Evolutionary conservation across 2,329 filamentous ascomycete genomes (phyloP).

Genomic region (Arthroderma uncinatum): DNA sequence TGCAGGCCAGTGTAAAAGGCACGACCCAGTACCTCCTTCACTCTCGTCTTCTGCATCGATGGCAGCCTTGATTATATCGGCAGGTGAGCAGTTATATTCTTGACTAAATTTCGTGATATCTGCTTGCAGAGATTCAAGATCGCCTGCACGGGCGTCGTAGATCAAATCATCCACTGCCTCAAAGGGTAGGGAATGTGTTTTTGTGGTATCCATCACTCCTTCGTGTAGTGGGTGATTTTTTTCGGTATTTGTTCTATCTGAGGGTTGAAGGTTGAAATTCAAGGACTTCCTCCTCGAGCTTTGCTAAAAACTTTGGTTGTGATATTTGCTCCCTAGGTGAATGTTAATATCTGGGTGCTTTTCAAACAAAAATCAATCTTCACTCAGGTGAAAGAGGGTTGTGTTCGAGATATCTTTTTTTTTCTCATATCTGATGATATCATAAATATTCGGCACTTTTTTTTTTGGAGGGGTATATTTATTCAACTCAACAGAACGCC

Average conservation of each 20-base stretch:
- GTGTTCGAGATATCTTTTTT: background rate
- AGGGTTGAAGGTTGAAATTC: background rate
- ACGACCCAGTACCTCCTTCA: conserved; percentile 41
- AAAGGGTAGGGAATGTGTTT: conserved; percentile 43
- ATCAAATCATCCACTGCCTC: conserved; percentile 87
- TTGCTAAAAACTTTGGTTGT: background rate
- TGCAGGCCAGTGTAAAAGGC: conserved; percentile 72
- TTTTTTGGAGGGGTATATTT: background rate
- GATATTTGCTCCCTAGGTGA: background rate
- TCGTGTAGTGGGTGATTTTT: background rate
- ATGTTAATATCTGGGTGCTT: background rate
- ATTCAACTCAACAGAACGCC: background rate
- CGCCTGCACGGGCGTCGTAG: conserved; percentile 71
- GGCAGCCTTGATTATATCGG: conserved; percentile 58
- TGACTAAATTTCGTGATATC: conserved; percentile 50
- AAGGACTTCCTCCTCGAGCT: background rate
- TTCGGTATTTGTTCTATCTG: background rate
- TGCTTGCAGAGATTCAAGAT: conserved; percentile 55
- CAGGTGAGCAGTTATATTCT: conserved; percentile 48
- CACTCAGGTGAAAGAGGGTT: background rate
- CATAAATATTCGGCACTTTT: background rate
- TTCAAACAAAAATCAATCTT: background rate
- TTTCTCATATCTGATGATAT: background rate
- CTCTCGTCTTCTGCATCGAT: conserved; percentile 68
- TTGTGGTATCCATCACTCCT: background rate